These are phyloP conservation scores for Penicillium samsonianum DNA, from an alignment of 495 filamentous ascomycete genomes.

Conservation along the genomic window DNA sequence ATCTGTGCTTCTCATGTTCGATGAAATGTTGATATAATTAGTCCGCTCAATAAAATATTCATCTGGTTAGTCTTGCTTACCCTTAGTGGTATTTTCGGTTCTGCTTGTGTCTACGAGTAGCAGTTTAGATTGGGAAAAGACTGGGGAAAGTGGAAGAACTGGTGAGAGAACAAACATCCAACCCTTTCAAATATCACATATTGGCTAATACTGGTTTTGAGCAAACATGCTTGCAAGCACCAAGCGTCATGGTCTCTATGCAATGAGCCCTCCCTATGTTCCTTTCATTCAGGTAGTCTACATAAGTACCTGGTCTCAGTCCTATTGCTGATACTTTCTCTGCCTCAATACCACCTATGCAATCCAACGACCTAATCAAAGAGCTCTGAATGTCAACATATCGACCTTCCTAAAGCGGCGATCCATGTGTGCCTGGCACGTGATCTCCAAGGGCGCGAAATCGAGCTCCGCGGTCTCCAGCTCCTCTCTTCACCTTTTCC, in stretches of 20 bases:
- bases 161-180: neutral
- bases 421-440: constrained; percentile 18
- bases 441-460: constrained; percentile 21
- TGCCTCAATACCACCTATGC: neutral
- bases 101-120: neutral
- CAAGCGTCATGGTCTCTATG: neutral
- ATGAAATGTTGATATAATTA: neutral
- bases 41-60: neutral
- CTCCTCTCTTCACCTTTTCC: constrained; percentile 24
- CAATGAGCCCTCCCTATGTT: neutral
- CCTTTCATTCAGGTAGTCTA: constrained; percentile 2
- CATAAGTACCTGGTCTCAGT: neutral
- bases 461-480: constrained; percentile 13
- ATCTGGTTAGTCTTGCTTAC: neutral
- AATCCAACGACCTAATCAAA: neutral
- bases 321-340: neutral
- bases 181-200: neutral
- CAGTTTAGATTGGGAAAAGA: neutral
- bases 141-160: neutral
- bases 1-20: neutral
- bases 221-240: neutral
- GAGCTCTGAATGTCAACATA: neutral
- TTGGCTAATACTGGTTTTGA: neutral
- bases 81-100: neutral
- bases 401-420: neutral